Conservation (phyloP, 2,329 filamentous ascomycete genomes). For the Colletotrichum tabaci region DNA sequence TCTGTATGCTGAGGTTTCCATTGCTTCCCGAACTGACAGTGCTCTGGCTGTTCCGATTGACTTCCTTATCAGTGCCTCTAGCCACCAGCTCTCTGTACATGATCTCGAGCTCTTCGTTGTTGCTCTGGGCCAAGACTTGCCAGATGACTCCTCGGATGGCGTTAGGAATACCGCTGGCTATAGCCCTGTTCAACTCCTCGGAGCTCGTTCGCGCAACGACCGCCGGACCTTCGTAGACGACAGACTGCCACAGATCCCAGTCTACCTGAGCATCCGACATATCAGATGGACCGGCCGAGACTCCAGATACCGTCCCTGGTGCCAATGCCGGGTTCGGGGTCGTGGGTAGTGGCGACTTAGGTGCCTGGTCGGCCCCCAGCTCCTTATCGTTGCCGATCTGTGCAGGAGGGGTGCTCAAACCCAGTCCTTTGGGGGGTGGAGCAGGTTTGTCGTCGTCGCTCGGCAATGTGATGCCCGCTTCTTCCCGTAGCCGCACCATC, state of each 20-base stretch:
- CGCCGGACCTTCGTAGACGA: constrained; percentile 94
- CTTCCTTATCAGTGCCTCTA: constrained; percentile 86
- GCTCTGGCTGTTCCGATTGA: constrained; percentile 71
- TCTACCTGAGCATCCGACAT: constrained; percentile 85
- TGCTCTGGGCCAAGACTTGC: constrained; percentile 97
- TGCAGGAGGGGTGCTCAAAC: constrained; percentile 46
- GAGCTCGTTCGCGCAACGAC: constrained; percentile 90
- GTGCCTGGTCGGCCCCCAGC: constrained; percentile 33
- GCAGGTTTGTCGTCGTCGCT: constrained; percentile 66
- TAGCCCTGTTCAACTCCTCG: constrained; percentile 90
- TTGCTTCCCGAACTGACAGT: constrained; percentile 68
- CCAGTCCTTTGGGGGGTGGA: constrained; percentile 41
- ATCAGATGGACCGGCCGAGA: constrained; percentile 81
- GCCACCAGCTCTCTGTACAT: constrained; percentile 88
- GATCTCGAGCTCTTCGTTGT: constrained; percentile 89
- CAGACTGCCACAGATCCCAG: constrained; percentile 97
- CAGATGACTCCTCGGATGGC: constrained; percentile 98
- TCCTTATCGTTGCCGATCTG: constrained; percentile 43
- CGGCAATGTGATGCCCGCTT: constrained; percentile 70
- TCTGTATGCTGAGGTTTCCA: constrained; percentile 70
- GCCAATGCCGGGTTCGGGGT: constrained; percentile 80
- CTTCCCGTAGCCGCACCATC: constrained; percentile 80
- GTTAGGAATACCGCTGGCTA: constrained; percentile 92
- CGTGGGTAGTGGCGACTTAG: constrained; percentile 66
- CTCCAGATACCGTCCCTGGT: constrained; percentile 88